Base-by-base conservation (phyloP, 2,329 filamentous ascomycete species). In the Aspergillus sp. region DNA sequence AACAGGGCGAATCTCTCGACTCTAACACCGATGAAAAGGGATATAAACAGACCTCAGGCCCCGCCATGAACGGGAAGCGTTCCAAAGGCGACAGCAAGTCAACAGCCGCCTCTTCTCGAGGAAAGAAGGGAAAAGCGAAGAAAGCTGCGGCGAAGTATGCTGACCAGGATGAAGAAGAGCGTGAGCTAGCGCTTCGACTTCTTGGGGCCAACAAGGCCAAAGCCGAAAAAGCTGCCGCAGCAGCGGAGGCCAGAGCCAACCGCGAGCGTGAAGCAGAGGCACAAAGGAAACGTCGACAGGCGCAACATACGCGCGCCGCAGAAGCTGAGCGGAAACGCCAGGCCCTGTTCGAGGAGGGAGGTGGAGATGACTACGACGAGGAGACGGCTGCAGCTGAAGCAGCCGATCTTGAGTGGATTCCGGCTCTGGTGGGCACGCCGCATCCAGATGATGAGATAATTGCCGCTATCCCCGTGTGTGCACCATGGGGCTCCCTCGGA, bases 151-250 rank as follows among this genome's bases (percentile, higher is more conserved):
- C 83, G 53, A 96, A 96, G 69, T 99, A 99, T 74, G 93, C 88
- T 43, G 79, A 95, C 62, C 94, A 97, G 77, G 93, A 97, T 62
- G 91, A 96, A 50, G 93, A 96, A 71, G 94, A 99, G 65, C 89
- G 91, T 11, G 83, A 82, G 6, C 82, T 92, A 0, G 90, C 91
- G 30, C 88, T 96, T 72, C 81, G 85, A 20, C 80, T 97, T n/a
- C 84, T 96, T n/a, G 94, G 94, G 36, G 86, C 89, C 81, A 53
- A 67, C 55, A 65, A 66, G 42, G 59, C 60, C 50, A 68, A 72
- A 60, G 80, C 81, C 0, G 86, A 86, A 1, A 83, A 87, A 61
- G 87, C 85, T 2, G 87, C 89, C 40, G 72, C 73, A 43, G 74
- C 73, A 61, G 75, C 74, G 24, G 75, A 74, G 65, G 84, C 84